Conservation (phyloP, 768 basidiomycete genomes). For the Lentinula guzmanii region DNA sequence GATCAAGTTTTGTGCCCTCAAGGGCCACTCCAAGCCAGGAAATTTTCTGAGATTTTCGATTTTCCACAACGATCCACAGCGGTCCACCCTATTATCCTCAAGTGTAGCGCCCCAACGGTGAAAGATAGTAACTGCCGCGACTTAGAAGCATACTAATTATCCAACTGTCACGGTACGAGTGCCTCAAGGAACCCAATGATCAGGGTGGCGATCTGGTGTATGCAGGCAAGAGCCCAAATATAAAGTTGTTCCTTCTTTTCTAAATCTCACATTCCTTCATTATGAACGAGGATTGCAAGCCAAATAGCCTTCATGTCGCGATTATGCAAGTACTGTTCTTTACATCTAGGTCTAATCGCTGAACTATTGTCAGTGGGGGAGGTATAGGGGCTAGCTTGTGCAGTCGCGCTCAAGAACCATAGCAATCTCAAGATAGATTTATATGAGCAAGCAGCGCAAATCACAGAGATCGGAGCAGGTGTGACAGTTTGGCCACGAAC, state of each 20-base stretch:
- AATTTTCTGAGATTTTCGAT: no score
- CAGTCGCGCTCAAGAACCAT: constrained; percentile 17
- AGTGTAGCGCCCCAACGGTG: no score
- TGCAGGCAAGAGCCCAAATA: no score
- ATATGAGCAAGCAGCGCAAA: constrained; percentile 27
- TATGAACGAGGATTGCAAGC: neutral
- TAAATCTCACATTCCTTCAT: no score
- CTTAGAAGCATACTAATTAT: neutral
- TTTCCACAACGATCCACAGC: no score
- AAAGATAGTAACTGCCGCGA: neutral
- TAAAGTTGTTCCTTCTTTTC: no score
- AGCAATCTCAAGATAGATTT: constrained; percentile 20
- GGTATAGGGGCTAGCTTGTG: constrained; percentile 27
- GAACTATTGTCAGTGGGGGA: constrained; percentile 1
- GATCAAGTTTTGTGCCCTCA: no score
- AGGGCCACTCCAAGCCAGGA: no score
- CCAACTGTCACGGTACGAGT: neutral
- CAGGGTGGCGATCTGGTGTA: neutral
- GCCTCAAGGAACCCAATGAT: neutral
- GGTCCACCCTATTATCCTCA: no score
- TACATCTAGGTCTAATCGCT: neutral
- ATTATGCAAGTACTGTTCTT: neutral
- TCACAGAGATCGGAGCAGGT: constrained; percentile 29
- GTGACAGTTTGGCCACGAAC: constrained; percentile 23
- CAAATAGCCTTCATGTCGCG: neutral